A percentile compares a stretch with the other conserved stretches of the same genome.
These are phyloP conservation scores for Russula abietina DNA, from an alignment of 768 basidiomycete genomes.

Conservation along the genomic window DNA sequence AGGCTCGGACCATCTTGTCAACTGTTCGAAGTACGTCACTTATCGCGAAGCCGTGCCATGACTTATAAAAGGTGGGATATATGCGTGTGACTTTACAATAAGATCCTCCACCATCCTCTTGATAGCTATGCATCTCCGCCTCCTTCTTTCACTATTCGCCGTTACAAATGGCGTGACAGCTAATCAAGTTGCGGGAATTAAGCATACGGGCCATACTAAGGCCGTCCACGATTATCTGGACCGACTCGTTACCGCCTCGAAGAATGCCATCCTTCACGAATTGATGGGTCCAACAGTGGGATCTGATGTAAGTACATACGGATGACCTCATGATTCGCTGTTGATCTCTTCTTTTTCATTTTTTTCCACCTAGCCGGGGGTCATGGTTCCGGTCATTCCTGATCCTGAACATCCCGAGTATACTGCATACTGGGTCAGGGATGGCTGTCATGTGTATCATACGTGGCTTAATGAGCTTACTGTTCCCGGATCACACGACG, in stretches of 20 bases:
- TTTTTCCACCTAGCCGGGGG: not conserved
- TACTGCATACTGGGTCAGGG: constrained; percentile 7
- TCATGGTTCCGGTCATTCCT: constrained; percentile 3
- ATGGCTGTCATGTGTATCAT: constrained; percentile 15
- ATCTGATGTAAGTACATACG: not conserved
- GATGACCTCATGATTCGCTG: not conserved
- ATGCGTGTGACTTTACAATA: not conserved
- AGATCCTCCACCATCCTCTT: not conserved
- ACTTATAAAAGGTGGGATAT: not conserved
- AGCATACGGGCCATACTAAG: not conserved
- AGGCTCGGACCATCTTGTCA: too few species aligned
- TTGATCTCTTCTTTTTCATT: not conserved
- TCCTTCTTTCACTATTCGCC: not conserved
- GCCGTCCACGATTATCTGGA: not conserved
- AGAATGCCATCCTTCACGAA: not conserved
- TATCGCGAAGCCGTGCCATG: too few species aligned
- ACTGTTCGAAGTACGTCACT: not conserved
- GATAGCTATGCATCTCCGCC: not conserved
- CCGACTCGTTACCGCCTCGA: constrained; percentile 1
- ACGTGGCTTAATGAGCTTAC: constrained; percentile 15
- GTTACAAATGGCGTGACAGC: not conserved
- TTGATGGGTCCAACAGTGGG: constrained; percentile 9
- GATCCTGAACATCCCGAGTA: constrained; percentile 4
- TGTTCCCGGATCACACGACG: not conserved
- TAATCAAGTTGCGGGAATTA: not conserved